A percentile compares a stretch with the other conserved stretches of the same genome.
Evolutionary conservation across 129 eudicot species (phyloP).

Genomic region (Glebionis coronaria): DNA sequence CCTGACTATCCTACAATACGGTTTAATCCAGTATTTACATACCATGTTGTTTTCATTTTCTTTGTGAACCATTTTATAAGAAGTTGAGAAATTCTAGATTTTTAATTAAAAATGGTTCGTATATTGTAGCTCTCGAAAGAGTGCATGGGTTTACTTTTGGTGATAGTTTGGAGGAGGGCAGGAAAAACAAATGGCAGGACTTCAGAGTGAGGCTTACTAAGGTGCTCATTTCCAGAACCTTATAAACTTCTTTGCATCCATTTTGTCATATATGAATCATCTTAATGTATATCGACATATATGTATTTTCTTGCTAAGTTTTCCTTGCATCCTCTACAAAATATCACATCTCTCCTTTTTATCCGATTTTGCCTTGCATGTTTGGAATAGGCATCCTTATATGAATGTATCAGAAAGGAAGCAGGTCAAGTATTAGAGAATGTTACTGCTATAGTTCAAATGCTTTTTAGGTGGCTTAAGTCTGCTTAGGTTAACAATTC

Average conservation of each 20-base stretch:
- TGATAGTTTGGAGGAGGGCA: conserved; percentile 63
- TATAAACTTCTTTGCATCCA: neutral
- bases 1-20: too few species aligned
- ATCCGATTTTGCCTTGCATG: too few species aligned
- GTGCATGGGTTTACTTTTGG: conserved; percentile 77
- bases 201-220: conserved; percentile 55
- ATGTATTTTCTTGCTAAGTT: neutral
- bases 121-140: conserved; percentile 60
- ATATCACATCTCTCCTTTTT: too few species aligned
- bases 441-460: too few species aligned
- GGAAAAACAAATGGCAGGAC: conserved; percentile 58
- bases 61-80: conserved; percentile 2
- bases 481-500: neutral
- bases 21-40: too few species aligned
- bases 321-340: neutral
- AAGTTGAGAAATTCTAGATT: conserved; percentile 2
- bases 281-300: neutral
- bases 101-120: neutral
- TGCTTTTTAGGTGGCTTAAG: neutral
- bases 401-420: neutral
- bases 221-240: conserved; percentile 30
- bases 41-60: too few species aligned
- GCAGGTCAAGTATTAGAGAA: neutral
- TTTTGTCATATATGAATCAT: neutral
- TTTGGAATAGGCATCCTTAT: neutral